Evolutionary conservation across 805 yeast genomes (phyloP), one percentile per base, ranked within the genome.

Genomic region (Ogataea angusta): DNA sequence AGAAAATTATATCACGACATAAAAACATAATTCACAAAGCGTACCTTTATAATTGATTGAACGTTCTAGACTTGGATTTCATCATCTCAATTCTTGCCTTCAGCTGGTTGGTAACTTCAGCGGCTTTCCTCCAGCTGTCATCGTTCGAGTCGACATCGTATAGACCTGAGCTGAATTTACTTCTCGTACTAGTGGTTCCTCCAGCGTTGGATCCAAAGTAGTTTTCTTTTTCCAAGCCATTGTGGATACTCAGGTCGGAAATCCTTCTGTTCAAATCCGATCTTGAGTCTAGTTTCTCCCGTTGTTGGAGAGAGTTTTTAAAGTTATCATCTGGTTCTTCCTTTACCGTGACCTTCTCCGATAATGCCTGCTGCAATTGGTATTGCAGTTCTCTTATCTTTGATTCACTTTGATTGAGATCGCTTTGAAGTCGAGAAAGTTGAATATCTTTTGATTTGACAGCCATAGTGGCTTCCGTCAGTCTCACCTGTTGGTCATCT

Each of bases 21-120:
- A 37, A 23, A 23, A 15, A 10, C 26, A 31, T 22, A 25, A 25
- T 8, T 22, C 23, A 36, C 14, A 30, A 9, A 10, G 14, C n/a
- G 27, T 24, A 24, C 27, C 27, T 24, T 9, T 35, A 53, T 21
- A 52, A 24, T 28, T 52, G 57, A 27, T 52, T 60, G 36, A 59
- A 45, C 10, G 56, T 45, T 33, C 59, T 48, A 3, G 62, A 46
- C 34, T 82, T 70, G 10, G 86, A 86, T 57, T 85, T 85, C 96
- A 89, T 88, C 61, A 83, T 82, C 62, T 86, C 95, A 32, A 89
- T 89, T 52, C 96, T 68, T 0, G 89, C 95, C 59, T 83, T 85
- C 55, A 89, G 73, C 60, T 85, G 91, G 3, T 80, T 76, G 0
- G 96, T 89, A 10, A 88, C 95, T 52, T 85, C 95, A 0, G 93